Evolutionary conservation across 1,139 yeast species (phyloP).

Genomic region (Hemisphaericaspora lyxosophila): DNA sequence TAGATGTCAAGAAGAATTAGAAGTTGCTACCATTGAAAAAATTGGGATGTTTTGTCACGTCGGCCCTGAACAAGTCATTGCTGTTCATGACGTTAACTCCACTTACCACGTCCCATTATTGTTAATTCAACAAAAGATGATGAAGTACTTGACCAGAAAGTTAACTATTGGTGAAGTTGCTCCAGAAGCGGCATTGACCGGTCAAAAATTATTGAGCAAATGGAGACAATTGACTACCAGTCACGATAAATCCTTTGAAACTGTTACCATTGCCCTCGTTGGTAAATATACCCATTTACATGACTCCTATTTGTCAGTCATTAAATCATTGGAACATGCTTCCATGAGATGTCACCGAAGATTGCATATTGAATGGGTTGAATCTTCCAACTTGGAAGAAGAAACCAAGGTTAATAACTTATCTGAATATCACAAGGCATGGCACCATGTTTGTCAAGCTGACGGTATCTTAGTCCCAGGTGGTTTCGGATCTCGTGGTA

Average conservation of each 20-base stretch:
- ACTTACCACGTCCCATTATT: conserved; percentile 96
- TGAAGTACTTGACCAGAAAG: conserved; percentile 70
- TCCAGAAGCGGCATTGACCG: conserved; percentile 57
- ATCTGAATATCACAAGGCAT: conserved; percentile 86
- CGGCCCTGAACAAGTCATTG: conserved; percentile 94
- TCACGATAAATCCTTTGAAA: conserved; percentile 79
- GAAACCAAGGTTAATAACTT: conserved; percentile 62
- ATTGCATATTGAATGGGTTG: conserved; percentile 93
- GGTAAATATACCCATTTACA: conserved; percentile 96
- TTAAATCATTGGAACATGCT: conserved; percentile 92
- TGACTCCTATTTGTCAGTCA: conserved; percentile 92
- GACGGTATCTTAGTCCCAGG: conserved; percentile 98
- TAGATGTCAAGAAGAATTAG: conserved; percentile 86
- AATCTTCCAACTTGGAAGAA: conserved; percentile 85
- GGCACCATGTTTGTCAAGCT: conserved; percentile 92
- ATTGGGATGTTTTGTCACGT: conserved; percentile 99
- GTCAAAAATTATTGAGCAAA: conserved; percentile 65
- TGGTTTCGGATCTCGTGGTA: conserved; percentile 96
- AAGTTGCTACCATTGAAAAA: conserved; percentile 81
- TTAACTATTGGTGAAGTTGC: conserved; percentile 60
- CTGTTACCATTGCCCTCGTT: conserved; percentile 90
- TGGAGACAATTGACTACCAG: conserved; percentile 81
- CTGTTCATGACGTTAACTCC: conserved; percentile 94
- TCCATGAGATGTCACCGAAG: conserved; percentile 86
- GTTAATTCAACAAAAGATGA: conserved; percentile 82